A percentile compares a stretch with the other conserved stretches of the same genome.
Conservation (phyloP, 371 early-diverging fungal genomes). For the Rhizopus delemar region DNA sequence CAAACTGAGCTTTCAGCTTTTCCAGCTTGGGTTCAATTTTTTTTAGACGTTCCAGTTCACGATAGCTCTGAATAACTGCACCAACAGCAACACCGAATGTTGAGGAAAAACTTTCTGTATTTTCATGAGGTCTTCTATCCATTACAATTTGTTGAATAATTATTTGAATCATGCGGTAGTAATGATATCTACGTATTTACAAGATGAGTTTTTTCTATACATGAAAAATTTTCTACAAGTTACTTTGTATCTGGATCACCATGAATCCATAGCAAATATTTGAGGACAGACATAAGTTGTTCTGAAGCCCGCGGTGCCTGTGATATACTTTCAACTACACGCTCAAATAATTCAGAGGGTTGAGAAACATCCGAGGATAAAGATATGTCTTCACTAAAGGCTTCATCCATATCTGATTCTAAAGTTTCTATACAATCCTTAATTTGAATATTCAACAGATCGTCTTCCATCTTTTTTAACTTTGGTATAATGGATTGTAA, state of each 20-base stretch:
- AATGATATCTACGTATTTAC: slow-evolving; percentile 45
- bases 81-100: slow-evolving; percentile 31
- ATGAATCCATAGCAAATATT: slow-evolving; percentile 71
- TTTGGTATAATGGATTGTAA: slow-evolving; percentile 58
- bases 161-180: slow-evolving; percentile 76
- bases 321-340: slow-evolving; percentile 58
- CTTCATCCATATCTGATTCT: slow-evolving; percentile 61
- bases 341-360: slow-evolving; percentile 69
- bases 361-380: slow-evolving; percentile 44
- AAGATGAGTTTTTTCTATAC: background rate
- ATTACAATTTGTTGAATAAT: slow-evolving; percentile 78
- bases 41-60: slow-evolving; percentile 68
- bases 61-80: slow-evolving; percentile 66
- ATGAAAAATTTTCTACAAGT: background rate
- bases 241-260: slow-evolving; percentile 64
- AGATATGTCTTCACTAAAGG: slow-evolving; percentile 24
- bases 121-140: slow-evolving; percentile 57
- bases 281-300: slow-evolving; percentile 66
- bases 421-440: slow-evolving; percentile 71
- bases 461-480: slow-evolving; percentile 64
- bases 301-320: slow-evolving; percentile 69
- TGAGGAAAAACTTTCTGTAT: slow-evolving; percentile 53
- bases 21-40: slow-evolving; percentile 51
- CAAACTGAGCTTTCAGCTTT: slow-evolving; percentile 37
- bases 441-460: slow-evolving; percentile 69